A percentile compares a stretch with the other conserved stretches of the same genome.
Conservation (phyloP, 164 flowering plant genomes). For the Paratinospora sagittata region DNA sequence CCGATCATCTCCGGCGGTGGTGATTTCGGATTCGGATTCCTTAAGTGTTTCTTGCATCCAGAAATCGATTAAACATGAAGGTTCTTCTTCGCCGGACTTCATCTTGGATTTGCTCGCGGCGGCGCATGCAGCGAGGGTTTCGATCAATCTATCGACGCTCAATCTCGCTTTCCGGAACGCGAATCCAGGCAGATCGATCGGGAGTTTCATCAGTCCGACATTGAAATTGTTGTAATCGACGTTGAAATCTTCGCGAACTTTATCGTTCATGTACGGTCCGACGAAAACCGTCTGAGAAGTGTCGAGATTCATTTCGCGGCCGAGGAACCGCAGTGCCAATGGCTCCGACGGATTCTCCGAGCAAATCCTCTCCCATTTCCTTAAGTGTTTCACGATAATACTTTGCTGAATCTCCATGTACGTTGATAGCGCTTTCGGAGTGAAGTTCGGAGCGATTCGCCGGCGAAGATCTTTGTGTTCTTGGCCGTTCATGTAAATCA, state of each 20-base stretch:
- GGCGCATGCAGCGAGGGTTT: conserved; percentile 51
- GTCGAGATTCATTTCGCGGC: conserved; percentile 81
- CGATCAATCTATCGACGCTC: conserved; percentile 55
- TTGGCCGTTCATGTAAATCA: conserved; percentile 80
- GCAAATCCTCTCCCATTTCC: conserved; percentile 36
- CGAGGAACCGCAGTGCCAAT: conserved; percentile 45
- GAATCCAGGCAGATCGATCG: conserved; percentile 80
- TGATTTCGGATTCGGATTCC: too few relatives aligned
- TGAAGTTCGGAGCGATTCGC: conserved; percentile 86
- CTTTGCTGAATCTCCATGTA: conserved; percentile 64
- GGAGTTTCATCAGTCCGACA: conserved; percentile 67
- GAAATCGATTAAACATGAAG: conserved; percentile 68
- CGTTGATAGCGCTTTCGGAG: conserved; percentile 59
- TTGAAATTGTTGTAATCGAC: conserved; percentile 73
- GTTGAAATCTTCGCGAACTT: conserved; percentile 43
- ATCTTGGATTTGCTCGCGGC: conserved; percentile 41
- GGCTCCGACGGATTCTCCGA: conserved; percentile 14
- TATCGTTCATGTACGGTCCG: conserved; percentile 52
- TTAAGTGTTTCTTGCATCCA: conserved; percentile 72
- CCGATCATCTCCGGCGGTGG: too few relatives aligned
- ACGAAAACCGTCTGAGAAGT: conserved; percentile 88
- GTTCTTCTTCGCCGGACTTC: conserved; percentile 40
- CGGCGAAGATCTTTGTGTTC: conserved; percentile 80
- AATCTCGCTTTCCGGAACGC: conserved; percentile 68
- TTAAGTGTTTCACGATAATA: conserved; percentile 50